Evolutionary conservation across 164 flowering plant genomes (phyloP), one percentile per base, ranked within the genome.

Genomic region (Macadamia tetraphylla): DNA sequence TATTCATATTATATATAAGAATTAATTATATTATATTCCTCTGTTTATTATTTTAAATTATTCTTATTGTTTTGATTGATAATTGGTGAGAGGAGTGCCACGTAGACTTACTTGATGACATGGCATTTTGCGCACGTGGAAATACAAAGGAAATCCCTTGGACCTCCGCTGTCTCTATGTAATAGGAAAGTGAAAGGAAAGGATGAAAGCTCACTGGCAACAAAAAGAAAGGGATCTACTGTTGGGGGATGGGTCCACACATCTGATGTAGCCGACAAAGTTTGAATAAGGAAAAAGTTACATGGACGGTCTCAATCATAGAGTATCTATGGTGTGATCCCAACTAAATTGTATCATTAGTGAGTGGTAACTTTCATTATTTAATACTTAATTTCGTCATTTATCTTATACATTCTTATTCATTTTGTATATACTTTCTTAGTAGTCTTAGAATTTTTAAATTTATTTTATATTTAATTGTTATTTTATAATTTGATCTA

Each of bases 111-210:
- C 12, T 40, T 17, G 60, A 3, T 66, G 66, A 69, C 60, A 35
- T 69, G 66, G 71, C 5, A 13, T 53, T 0, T 1, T 11, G 29
- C 31, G 13, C 58, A 69, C 51, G 72, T 69, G 72, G 72, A 61
- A 14, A 43, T 23, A 5, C 13, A 1, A 6, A 6, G 9, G 40
- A 23, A 43, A 18, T 68, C 1, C 35, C 35, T 10, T 30, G 51
- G 43, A 35, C 5, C 40, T 2, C 5, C 40, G 40, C 40, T 35
- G 40, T 35, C 40, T 35, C 40, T 35, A 23, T 23, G 23, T 18
- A 64, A 60, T 46, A 49, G 30, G 42, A 46, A 60, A n/a, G 64
- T 57, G 65, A 60, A 61, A 17, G 71, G 18, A 53, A 53, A 14
- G 17, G 15, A 3, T 51, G 23, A 35, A 35, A 35, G 1, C 17